phyloP scores from a whole-genome alignment of 768 basidiomycete genomes.

The Leucosporidium yakuticum region DNA sequence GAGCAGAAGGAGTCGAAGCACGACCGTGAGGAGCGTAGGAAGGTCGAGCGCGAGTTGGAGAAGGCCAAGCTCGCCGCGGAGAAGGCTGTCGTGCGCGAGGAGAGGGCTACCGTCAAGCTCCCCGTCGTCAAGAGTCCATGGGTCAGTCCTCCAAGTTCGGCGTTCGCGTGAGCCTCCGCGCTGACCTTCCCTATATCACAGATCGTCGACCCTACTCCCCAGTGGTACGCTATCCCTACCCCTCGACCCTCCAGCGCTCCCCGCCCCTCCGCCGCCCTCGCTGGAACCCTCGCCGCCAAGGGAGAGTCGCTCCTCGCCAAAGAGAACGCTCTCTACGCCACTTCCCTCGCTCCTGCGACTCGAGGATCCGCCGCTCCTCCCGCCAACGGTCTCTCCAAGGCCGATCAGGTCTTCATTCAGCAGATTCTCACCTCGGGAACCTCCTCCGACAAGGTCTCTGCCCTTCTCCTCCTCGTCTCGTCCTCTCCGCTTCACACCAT shows the following conservation, averaged over 20 bases:
- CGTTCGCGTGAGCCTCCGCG: neutral
- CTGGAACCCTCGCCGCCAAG: slow-evolving; percentile 34
- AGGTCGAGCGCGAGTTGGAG: slow-evolving; percentile 13
- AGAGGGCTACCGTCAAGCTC: neutral
- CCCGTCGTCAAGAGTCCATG: slow-evolving; percentile 18
- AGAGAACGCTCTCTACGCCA: slow-evolving; percentile 38
- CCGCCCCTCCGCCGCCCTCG: slow-evolving; percentile 14
- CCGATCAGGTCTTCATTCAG: slow-evolving; percentile 57
- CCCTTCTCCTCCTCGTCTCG: slow-evolving; percentile 80
- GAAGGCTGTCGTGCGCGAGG: neutral
- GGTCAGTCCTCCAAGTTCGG: neutral
- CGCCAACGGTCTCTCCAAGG: slow-evolving; percentile 33
- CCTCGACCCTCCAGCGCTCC: slow-evolving; percentile 16
- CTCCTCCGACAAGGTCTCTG: slow-evolving; percentile 82
- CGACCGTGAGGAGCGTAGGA: slow-evolving; percentile 25
- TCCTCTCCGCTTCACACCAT: slow-evolving; percentile 35
- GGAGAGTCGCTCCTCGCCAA: slow-evolving; percentile 34
- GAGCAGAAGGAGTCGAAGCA: slow-evolving; percentile 21
- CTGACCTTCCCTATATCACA: neutral
- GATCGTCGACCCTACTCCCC: slow-evolving; percentile 37
- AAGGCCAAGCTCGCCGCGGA: slow-evolving; percentile 11
- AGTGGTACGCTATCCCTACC: slow-evolving; percentile 34
- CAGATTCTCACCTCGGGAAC: slow-evolving; percentile 84
- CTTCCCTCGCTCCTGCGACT: slow-evolving; percentile 36
- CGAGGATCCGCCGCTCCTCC: slow-evolving; percentile 31